These are phyloP conservation scores for Extremus antarcticus DNA, from an alignment of 495 filamentous ascomycete genomes.

Conservation along the genomic window DNA sequence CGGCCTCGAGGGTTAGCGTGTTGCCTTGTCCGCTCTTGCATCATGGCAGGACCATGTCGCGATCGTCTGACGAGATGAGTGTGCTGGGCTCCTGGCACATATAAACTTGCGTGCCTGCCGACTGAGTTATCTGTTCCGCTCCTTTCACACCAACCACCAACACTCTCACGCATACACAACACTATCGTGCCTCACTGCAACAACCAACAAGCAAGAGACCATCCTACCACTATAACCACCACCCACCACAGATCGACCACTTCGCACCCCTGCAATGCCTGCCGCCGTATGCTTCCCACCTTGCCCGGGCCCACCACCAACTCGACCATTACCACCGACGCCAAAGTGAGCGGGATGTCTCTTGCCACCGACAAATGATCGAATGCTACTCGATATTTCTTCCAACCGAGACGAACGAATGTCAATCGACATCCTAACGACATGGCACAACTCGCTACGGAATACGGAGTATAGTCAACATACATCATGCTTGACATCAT, in stretches of 20 bases:
- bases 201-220: too few relatives aligned
- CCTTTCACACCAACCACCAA: too few relatives aligned
- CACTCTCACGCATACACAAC: neutral
- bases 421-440: neutral
- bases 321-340: slow-evolving; percentile 70
- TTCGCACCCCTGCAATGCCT: slow-evolving; percentile 40
- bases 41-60: slow-evolving; percentile 1
- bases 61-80: neutral
- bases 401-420: neutral
- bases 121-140: too few relatives aligned
- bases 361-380: neutral
- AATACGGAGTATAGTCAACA: neutral
- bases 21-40: slow-evolving; percentile 14
- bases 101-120: neutral
- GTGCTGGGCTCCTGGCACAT: slow-evolving; percentile 2
- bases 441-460: neutral
- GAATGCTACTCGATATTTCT: neutral
- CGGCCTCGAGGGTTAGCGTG: slow-evolving; percentile 4
- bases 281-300: slow-evolving; percentile 58
- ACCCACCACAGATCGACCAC: neutral
- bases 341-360: slow-evolving; percentile 30
- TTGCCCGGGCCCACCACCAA: slow-evolving; percentile 75
- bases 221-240: neutral
- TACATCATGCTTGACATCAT: too few relatives aligned
- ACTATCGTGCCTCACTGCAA: neutral